Conservation (phyloP, 164 flowering plant genomes). For the Paratinospora sagittata region DNA sequence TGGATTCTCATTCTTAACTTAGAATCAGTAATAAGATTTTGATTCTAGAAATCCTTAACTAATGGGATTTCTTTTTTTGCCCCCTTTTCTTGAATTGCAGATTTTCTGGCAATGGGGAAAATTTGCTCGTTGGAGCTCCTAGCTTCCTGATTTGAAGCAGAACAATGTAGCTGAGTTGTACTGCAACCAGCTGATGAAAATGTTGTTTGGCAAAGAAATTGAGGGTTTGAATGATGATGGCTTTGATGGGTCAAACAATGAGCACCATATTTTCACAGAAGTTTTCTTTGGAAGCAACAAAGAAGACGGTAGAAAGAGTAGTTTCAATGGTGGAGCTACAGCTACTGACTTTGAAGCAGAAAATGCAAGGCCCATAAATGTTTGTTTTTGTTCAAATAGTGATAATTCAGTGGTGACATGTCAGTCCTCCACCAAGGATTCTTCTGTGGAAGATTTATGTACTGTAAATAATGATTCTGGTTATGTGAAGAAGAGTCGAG, state of each 20-base stretch:
- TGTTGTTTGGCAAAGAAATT: constrained; percentile 37
- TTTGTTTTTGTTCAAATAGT: constrained; percentile 36
- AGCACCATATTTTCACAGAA: constrained; percentile 49
- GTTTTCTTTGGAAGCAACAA: constrained; percentile 42
- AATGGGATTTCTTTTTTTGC: too few relatives aligned
- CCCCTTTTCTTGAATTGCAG: too few relatives aligned
- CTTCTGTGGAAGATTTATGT: constrained; percentile 23
- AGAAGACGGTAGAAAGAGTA: constrained; percentile 26
- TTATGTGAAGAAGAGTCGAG: constrained; percentile 3
- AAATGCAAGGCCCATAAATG: constrained; percentile 22
- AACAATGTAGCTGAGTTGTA: background rate
- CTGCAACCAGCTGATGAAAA: constrained; percentile 19
- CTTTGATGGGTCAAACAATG: constrained; percentile 65
- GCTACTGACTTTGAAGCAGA: constrained; percentile 25
- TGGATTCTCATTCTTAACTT: too few relatives aligned
- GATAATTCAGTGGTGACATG: constrained; percentile 39
- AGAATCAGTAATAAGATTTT: too few relatives aligned
- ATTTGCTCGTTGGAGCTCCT: background rate
- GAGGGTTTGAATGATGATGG: constrained; percentile 47
- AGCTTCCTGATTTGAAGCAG: too few relatives aligned
- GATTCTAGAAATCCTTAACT: too few relatives aligned
- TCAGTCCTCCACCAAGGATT: constrained; percentile 32
- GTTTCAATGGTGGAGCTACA: constrained; percentile 31
- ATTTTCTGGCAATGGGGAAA: background rate
- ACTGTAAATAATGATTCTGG: constrained; percentile 15